Evolutionary conservation across 345 rosid species (phyloP), one percentile per base, ranked within the genome.

Genomic region (Populus davidiana): DNA sequence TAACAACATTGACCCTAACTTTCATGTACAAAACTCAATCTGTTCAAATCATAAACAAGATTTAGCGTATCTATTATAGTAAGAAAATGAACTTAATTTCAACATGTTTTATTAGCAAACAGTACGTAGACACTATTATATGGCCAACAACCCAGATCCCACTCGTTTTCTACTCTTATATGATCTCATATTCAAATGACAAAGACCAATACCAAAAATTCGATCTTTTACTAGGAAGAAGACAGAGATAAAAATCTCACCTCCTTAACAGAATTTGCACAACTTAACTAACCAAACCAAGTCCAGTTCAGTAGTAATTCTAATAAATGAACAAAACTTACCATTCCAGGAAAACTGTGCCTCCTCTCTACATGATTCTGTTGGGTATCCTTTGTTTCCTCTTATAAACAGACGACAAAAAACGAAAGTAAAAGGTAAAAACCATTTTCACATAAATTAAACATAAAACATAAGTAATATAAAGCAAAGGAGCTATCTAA

Each of bases 291-390:
- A 66, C 35, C 36, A 47, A n/a, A 12, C 18, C 9, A 17, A 23
- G 7, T 8, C 41, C 41, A 54, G 56, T 41, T 11, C 21, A 14
- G 27, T 8, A 63, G n/a, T 54, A 63, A 8, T 63, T 23, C 31
- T 21, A 63, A 12, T 25, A 11, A 54, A 35, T 16, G 13, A 56
- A 38, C n/a, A 12, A 11, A 66, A 77, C 29, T 18, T 78, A 93
- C 99, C 87, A 89, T 88, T 86, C 88, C 96, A 35, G 94, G 94
- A 84, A 96, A 96, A 72, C 77, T 89, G 85, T 96, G 98, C 71
- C 31, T 87, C 83, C 99, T 89, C 90, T 96, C 96, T 65, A 83
- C 93, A 82, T 83, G 91, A 86, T 76, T 90, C 82, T 91, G 85
- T 47, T 79, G 75, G 65, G 85, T 59, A 69, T 87, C 88, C 69